Base-by-base conservation (phyloP, 805 yeast genomes). In the Candida khao-thaluensis region DNA sequence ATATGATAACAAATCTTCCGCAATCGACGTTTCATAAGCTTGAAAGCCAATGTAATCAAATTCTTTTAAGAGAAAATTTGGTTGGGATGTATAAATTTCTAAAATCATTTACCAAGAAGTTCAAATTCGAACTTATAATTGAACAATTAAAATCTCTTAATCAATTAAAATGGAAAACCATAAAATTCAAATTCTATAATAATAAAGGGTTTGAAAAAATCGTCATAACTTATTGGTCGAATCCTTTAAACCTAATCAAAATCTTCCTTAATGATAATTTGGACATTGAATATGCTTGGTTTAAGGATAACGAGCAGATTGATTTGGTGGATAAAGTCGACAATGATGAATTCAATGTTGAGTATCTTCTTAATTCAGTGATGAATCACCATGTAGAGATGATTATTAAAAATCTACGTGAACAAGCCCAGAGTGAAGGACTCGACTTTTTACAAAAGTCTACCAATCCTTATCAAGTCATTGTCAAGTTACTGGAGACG, bases 181-280 rank as follows among this genome's bases (percentile, higher is more conserved):
- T 86, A 30, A 75, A 76, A 30, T 85, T 78, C 57, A 66, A 72
- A 14, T 79, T 78, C 52, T 71, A 69, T 41, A 69, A 80, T 9
- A 79, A 77, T 7, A 20, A 27, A 18, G 39, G 25, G 7, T 69
- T 71, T 39, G 73, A 79, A 17, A 58, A 72, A 15, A 73, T 86
- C 9, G 57, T 71, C 3, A 65, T 85, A 2, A 72, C 75, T 34
- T 86, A 85, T 58, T 86, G 95, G 91, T 43, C 54, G 16, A 63
- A 69, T 35, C 69, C 72, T 51, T 69, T 68, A 33, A 77, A 82
- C 2, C 71, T 72, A 30, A 67, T 82, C 22, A 85, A 82, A 46
- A 72, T 84, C 36, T 85, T 86, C 0, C 61, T 81, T n/a, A 74
- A 71, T 48, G 59, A 54, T 20, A 54, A 60, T 17, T 66, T 73